Conservation (phyloP, 106 monocot species). For the Gastrodia elata region DNA sequence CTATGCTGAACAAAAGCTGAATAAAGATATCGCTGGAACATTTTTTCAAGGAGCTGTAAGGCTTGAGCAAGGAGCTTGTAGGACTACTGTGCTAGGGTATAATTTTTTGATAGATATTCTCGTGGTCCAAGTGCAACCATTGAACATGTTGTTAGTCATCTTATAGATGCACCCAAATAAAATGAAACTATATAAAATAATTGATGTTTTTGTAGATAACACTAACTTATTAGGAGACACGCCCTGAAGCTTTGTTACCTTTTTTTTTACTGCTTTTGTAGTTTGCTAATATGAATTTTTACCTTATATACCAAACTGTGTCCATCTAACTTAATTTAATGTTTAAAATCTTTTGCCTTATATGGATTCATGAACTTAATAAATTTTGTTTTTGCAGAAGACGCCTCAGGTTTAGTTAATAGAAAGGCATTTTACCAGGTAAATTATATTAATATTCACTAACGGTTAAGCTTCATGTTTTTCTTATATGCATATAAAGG, state of each 20-base stretch:
- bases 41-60: background rate
- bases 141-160: background rate
- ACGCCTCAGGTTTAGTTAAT: slow-evolving; percentile 40
- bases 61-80: background rate
- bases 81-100: background rate
- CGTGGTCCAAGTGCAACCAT: background rate
- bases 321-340: background rate
- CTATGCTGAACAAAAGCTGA: background rate
- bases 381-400: slow-evolving; percentile 38
- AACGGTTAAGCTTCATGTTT: background rate
- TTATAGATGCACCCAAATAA: background rate
- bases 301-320: background rate
- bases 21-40: background rate
- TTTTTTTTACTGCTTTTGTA: background rate
- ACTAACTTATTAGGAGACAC: background rate
- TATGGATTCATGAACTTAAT: background rate
- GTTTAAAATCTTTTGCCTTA: background rate
- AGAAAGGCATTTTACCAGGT: slow-evolving; percentile 50
- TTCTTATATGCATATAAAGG: background rate
- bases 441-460: slow-evolving; percentile 5
- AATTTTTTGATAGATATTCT: background rate
- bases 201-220: background rate
- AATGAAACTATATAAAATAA: background rate
- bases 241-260: background rate
- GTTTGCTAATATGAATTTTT: background rate